These are phyloP conservation scores for Phytophthora tentaculata DNA, from an alignment of 352 stramenopile genomes.

Conservation along the genomic window DNA sequence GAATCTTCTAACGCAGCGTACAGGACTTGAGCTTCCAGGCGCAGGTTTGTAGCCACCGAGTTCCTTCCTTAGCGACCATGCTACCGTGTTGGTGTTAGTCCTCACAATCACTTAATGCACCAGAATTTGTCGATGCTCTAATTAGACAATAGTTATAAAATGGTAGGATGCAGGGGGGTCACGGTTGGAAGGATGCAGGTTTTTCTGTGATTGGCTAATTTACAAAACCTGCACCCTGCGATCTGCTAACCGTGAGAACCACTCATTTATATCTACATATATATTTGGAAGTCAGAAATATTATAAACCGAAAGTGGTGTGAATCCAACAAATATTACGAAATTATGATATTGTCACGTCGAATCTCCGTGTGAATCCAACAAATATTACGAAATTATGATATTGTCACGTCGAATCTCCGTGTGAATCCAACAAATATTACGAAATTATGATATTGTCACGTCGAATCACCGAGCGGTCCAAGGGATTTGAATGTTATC, in stretches of 20 bases:
- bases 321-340: no score
- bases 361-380: no score
- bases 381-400: no score
- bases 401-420: no score
- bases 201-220: not conserved
- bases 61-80: not conserved
- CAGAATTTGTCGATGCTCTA: not conserved
- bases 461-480: no score
- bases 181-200: not conserved
- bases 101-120: not conserved
- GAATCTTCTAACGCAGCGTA: not conserved
- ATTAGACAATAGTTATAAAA: not conserved
- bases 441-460: no score
- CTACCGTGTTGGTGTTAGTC: not conserved
- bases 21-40: not conserved
- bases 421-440: no score
- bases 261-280: no score
- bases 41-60: not conserved
- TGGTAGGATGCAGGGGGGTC: not conserved
- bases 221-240: not conserved
- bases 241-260: not conserved
- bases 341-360: no score
- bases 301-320: no score
- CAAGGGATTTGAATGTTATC: no score
- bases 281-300: no score